Evolutionary conservation across 169 alveolate species (phyloP), one percentile per base, ranked within the genome.

Genomic region (Besnoitia besnoiti): DNA sequence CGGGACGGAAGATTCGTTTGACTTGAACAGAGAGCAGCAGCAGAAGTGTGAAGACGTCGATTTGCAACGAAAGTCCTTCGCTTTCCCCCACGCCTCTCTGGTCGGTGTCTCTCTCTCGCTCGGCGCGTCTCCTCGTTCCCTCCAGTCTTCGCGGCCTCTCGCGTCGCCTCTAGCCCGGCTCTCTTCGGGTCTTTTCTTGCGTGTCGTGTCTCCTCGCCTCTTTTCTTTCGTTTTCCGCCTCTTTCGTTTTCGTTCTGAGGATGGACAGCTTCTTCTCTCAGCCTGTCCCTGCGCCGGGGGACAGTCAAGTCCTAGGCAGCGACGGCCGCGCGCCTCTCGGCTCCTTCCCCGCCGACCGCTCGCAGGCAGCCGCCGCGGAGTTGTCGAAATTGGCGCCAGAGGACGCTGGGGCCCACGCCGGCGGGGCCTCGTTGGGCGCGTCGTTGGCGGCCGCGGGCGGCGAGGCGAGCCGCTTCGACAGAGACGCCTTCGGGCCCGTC

Each of bases 251-350:
- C 82, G 46, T 1, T n/a, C n/a, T n/a, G n/a, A n/a, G n/a, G 8
- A 73, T 73, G 82, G 82, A 73, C 21, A n/a, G 46, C n/a, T 73
- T 73, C 46, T 73, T 73, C 82, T 73, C 82, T 1, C 82, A 73
- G 46, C 82, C 82, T 30, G 47, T 73, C 7, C 82, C 82, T 0
- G 46, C 44, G 39, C 47, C 40, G 14, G 82, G 82, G 2, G 40
- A 24, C 2, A 37, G 46, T 37, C 46, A 37, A n/a, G n/a, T n/a
- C n/a, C n/a, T n/a, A n/a, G n/a, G 35, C n/a, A 39, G 39, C 82
- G 7, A n/a, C 44, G 2, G 46, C 16, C 46, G 47, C 82, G 2
- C 24, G 44, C n/a, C 44, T 73, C 82, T 7, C 82, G 3, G 82
- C 24, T 3, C 24, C 82, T 73, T 73, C 82, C n/a, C n/a, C n/a